A percentile compares a stretch with the other conserved stretches of the same genome.
Evolutionary conservation across 768 basidiomycete genomes (phyloP).

Genomic region (Rhizopogon roseolus): DNA sequence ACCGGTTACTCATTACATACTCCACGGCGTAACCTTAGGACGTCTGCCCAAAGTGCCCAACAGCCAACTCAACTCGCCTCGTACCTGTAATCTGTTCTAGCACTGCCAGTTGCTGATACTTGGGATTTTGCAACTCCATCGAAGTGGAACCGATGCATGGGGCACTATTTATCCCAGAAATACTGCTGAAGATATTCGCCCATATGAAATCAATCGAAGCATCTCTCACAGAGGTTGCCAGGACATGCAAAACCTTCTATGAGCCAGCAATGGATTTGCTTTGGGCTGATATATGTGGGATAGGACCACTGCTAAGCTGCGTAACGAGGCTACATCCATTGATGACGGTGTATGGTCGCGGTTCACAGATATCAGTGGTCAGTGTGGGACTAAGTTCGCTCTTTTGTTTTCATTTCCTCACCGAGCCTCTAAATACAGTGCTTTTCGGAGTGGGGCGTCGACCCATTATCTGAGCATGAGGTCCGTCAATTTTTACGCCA

Average conservation of each 20-base stretch:
- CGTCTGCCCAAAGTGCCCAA: no score
- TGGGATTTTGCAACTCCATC: no score
- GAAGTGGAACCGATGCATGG: no score
- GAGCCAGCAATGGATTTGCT: background rate
- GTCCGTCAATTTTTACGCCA: background rate
- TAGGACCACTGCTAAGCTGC: background rate
- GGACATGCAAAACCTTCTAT: background rate
- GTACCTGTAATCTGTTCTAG: no score
- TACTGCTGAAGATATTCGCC: no score
- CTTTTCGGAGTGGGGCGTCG: background rate
- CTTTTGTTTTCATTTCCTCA: background rate
- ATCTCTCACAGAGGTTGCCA: background rate
- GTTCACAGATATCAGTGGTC: background rate
- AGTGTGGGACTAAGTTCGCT: background rate
- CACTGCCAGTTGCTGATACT: no score
- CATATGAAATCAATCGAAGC: background rate
- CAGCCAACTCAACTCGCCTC: no score
- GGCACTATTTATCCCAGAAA: no score
- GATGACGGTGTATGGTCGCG: background rate
- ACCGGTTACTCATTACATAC: no score
- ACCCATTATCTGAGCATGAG: background rate
- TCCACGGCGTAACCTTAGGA: no score
- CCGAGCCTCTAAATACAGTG: background rate
- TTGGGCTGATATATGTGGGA: background rate
- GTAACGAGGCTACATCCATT: background rate